These are phyloP conservation scores for Hypsizygus marmoreus DNA, from an alignment of 768 basidiomycete genomes.

Conservation along the genomic window DNA sequence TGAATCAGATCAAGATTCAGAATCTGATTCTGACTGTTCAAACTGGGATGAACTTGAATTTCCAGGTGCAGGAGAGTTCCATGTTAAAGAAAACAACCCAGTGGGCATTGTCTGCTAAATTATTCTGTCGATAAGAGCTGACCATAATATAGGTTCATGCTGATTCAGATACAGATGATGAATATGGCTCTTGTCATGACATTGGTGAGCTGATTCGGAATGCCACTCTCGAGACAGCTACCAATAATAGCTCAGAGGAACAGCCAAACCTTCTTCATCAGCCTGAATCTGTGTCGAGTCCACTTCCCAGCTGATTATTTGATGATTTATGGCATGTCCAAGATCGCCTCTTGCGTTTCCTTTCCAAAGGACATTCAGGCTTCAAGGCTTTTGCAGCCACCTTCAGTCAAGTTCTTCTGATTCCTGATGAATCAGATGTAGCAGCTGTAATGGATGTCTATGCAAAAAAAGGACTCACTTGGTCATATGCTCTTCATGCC, in stretches of 20 bases:
- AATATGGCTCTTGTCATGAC: not conserved
- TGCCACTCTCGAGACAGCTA: not conserved
- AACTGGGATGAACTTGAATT: not conserved
- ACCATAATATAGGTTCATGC: not conserved
- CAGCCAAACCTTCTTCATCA: not conserved
- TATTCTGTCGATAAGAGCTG: not conserved
- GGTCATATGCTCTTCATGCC: not conserved
- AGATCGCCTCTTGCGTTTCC: not conserved
- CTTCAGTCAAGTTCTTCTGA: constrained; percentile 2
- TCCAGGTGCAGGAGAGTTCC: not conserved
- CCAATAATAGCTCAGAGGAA: not conserved
- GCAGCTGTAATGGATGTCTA: not conserved
- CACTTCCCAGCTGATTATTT: not conserved
- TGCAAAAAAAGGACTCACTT: not conserved
- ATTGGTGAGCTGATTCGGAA: not conserved
- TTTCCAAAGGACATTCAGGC: not conserved
- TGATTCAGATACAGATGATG: not conserved
- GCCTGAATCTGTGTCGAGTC: not conserved
- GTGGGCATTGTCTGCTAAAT: not conserved
- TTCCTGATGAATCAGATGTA: constrained; percentile 1
- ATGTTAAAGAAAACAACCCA: too few species aligned
- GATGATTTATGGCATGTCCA: constrained; percentile 2
- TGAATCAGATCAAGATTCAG: not conserved
- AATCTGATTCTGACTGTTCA: not conserved
- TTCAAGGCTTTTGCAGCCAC: constrained; percentile 3